Evolutionary conservation across 768 basidiomycete genomes (phyloP).

Genomic region (Boletus rubescentipes): DNA sequence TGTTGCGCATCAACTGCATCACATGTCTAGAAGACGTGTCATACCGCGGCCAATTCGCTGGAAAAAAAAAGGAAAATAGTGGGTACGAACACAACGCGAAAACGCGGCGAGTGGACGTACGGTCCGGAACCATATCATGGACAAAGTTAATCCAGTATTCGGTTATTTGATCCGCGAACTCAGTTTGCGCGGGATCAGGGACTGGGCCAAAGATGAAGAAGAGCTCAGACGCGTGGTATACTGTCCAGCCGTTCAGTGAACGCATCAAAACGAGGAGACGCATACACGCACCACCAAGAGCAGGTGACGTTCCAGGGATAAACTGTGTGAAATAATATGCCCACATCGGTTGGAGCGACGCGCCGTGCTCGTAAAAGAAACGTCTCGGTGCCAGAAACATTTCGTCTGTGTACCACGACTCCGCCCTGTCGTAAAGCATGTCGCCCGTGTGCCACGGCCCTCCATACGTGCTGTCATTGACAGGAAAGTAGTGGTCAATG

Average conservation of each 20-base stretch:
- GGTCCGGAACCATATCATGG: conserved; percentile 53
- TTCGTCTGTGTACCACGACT: conserved; percentile 56
- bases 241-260: not conserved
- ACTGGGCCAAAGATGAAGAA: conserved; percentile 38
- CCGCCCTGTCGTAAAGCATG: conserved; percentile 55
- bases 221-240: conserved; percentile 17
- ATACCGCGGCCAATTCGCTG: conserved; percentile 45
- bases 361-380: conserved; percentile 49
- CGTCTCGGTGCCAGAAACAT: conserved; percentile 55
- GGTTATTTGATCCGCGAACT: conserved; percentile 47
- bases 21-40: conserved; percentile 35
- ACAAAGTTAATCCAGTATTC: conserved; percentile 60
- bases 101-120: conserved; percentile 34
- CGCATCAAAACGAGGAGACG: not conserved
- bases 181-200: conserved; percentile 41
- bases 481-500: conserved; percentile 44
- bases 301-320: conserved; percentile 51
- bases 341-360: conserved; percentile 48
- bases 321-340: conserved; percentile 57
- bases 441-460: conserved; percentile 59
- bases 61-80: not conserved
- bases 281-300: conserved; percentile 44
- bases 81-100: not conserved
- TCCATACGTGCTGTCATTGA: conserved; percentile 47
- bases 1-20: conserved; percentile 50